Base-by-base conservation (phyloP, 169 alveolate genomes). In the Plasmodium billcollinsi region DNA sequence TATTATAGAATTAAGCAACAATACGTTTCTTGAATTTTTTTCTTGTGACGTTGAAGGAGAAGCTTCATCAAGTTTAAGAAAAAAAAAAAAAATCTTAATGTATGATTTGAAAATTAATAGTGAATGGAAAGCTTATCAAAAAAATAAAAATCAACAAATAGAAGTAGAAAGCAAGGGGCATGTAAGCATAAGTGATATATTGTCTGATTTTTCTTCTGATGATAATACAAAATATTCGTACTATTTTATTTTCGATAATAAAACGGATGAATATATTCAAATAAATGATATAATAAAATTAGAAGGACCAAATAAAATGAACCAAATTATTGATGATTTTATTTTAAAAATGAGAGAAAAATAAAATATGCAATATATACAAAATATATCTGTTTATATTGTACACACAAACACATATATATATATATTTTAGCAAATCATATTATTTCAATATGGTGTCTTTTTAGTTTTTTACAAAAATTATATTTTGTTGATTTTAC, bases 41-140 rank as follows among this genome's bases (percentile, higher is more conserved):
- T 74, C 61, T 62, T 70, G 83, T 5, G 83, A 74, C 4, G 91
- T 92, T 2, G 89, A 74, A 6, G 95, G 95, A n/a, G 95, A 92
- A 67, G 95, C 95, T 62, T 92, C 93, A 24, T 92, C 95, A 7
- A 92, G 95, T 47, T 65, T 92, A 50, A 88, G 95, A 39, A 92
- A 92, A 66, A 92, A 92, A 56, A 92, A 92, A 75, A 92, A 92
- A 74, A 88, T 92, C 33, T 74, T 76, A 63, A 76, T 76, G 47
- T 76, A 76, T 21, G 89, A 76, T 69, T 63, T 76, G 20, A 76
- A 76, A 65, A 47, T 76, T 62, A 66, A 26, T 76, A n/a, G 62
- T 54, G 89, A 76, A 65, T 76, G 89, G 89, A 76, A 76, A 49
- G 89, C 89, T 12, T 63, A n/a, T 39, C 63, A 76, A 65, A 52